Evolutionary conservation across 1,139 yeast genomes (phyloP), one percentile per base, ranked within the genome.

Genomic region (Geotrichum histeridarum): DNA sequence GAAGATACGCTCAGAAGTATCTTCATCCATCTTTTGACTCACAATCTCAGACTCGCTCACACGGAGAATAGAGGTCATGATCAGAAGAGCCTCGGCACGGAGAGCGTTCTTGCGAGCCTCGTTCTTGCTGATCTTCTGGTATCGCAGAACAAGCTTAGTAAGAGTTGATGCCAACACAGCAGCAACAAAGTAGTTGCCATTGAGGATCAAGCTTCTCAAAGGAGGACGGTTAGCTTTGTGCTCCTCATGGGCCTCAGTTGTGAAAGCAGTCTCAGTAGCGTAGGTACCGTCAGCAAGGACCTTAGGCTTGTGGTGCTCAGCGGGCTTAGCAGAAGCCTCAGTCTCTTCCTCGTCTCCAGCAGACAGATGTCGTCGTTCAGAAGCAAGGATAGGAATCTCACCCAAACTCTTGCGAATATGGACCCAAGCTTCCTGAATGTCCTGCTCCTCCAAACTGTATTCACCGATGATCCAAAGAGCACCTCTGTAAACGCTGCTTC

Each of bases 211-310:
- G 60, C 83, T 81, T 68, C 99, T 86, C 62, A 94, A 74, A 52
- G 95, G 89, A 39, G 94, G 90, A 41, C 76, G 71, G 47, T 72
- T 74, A 17, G 63, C 59, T 52, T 64, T 64, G 41, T 70, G 71
- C 32, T 62, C 63, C 15, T 70, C 73, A 6, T 67, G 61, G 3
- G 60, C 60, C 31, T 64, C 66, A 11, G 65, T 63, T 4, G 87
- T 82, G 57, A 89, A 77, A 0, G 98, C 97, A 63, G 83, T 84
- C 71, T 94, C 99, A 35, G 97, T 86, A 33, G 99, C 99, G 73
- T 94, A 94, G 1, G 99, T 94, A 63, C 99, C 99, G 73, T 94
- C 99, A 18, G 99, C 96, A 60, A 93, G 79, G 55, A 94, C 85
- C 59, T 86, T 83, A 35, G 98, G 96, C 51, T 88, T 89, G 58